Evolutionary conservation across 139 green algal species (phyloP).

Genomic region (Chlamydomonas schloesseri): DNA sequence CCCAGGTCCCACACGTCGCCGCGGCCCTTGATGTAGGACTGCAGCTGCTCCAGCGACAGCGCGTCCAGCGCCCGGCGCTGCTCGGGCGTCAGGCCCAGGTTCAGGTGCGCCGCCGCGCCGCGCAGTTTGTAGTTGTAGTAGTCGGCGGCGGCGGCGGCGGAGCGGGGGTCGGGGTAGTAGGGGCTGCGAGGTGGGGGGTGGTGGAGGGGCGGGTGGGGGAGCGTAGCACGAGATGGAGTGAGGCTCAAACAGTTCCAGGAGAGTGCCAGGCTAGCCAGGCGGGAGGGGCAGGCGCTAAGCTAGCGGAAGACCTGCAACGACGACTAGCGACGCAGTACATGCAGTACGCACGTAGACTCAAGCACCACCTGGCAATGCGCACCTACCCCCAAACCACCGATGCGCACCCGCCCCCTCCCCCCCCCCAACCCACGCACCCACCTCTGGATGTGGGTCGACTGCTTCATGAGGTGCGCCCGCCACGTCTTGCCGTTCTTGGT

Average conservation of each 20-base stretch:
- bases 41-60: conserved; percentile 16
- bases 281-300: too few species aligned
- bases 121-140: conserved; percentile 35
- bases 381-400: too few species aligned
- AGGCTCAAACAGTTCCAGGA: not conserved
- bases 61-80: not conserved
- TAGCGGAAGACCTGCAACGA: not conserved
- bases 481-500: not conserved
- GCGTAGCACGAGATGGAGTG: not conserved
- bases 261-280: too few species aligned
- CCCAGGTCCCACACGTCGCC: conserved; percentile 4
- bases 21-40: conserved; percentile 21
- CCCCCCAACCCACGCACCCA: not conserved
- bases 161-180: not conserved
- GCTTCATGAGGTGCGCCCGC: not conserved
- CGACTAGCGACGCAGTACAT: too few species aligned
- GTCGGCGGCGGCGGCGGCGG: conserved; percentile 8
- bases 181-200: not conserved
- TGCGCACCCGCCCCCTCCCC: too few species aligned
- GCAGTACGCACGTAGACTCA: too few species aligned
- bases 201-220: not conserved
- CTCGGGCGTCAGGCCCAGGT: conserved; percentile 27
- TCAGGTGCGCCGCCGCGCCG: conserved; percentile 10
- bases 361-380: too few species aligned
- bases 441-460: not conserved